Evolutionary conservation across 2,329 filamentous ascomycete species (phyloP).

Genomic region (Pochonia chlamydosporia): DNA sequence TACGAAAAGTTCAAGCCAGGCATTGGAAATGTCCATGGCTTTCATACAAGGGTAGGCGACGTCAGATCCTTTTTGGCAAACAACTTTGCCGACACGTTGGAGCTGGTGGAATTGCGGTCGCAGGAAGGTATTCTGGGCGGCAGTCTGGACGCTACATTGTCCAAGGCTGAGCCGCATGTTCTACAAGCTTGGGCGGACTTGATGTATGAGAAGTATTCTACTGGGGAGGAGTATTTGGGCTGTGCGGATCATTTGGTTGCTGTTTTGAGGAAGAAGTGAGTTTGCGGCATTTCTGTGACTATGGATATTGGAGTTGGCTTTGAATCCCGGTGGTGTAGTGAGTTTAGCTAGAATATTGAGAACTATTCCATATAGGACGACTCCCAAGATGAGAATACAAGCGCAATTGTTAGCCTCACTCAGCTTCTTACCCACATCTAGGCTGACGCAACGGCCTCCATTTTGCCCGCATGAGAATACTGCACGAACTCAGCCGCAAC

Average conservation of each 20-base stretch:
- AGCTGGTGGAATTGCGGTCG: constrained; percentile 9
- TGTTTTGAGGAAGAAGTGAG: constrained; percentile 1
- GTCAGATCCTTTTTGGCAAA: constrained; percentile 3
- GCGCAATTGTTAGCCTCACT: too few species aligned
- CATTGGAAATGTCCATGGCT: constrained; percentile 3
- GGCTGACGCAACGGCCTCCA: not conserved
- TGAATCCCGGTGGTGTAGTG: too few species aligned
- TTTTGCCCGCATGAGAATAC: not conserved
- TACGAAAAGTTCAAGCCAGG: constrained; percentile 6
- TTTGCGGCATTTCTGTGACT: not conserved
- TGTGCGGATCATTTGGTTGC: constrained; percentile 9
- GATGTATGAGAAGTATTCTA: constrained; percentile 8
- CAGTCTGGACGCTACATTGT: constrained; percentile 8
- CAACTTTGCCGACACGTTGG: constrained; percentile 7
- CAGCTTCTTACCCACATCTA: too few species aligned
- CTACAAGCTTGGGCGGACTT: constrained; percentile 6
- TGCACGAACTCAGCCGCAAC: not conserved
- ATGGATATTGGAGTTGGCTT: too few species aligned
- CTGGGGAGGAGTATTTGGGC: constrained; percentile 8
- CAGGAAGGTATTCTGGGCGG: constrained; percentile 11
- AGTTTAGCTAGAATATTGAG: too few species aligned
- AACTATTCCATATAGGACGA: too few species aligned
- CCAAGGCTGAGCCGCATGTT: not conserved
- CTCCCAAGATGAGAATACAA: too few species aligned
- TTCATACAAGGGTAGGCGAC: constrained; percentile 5